A percentile compares a stretch with the other conserved stretches of the same genome.
phyloP scores from a whole-genome alignment of 2,329 filamentous ascomycete species.

The Aspergillus unguis region DNA sequence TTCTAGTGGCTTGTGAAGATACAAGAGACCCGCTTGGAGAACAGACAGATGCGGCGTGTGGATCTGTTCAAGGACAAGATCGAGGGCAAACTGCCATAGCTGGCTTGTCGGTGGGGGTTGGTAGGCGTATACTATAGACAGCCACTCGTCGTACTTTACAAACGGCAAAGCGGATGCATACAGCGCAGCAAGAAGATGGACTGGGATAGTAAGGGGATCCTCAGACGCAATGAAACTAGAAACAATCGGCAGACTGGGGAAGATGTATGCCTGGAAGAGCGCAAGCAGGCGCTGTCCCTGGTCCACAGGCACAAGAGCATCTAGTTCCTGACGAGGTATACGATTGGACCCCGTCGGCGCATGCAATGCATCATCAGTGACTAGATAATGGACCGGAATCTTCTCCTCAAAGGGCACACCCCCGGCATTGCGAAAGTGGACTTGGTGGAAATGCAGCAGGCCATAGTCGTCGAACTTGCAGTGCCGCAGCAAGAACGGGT shows the following conservation, averaged over 20 bases:
- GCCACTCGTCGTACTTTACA: conserved; percentile 28
- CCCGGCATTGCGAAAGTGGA: conserved; percentile 39
- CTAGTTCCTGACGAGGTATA: conserved; percentile 19
- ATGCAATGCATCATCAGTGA: conserved; percentile 19
- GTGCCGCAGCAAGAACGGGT: conserved; percentile 37
- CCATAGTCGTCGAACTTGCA: conserved; percentile 38
- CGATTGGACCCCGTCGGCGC: background rate
- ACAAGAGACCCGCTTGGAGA: conserved; percentile 32
- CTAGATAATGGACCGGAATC: conserved; percentile 35
- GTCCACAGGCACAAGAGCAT: conserved; percentile 21
- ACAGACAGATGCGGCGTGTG: conserved; percentile 32
- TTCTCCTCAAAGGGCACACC: conserved; percentile 34
- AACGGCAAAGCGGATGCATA: conserved; percentile 35
- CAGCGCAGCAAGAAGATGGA: conserved; percentile 31
- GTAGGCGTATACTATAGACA: conserved; percentile 30
- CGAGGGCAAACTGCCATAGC: conserved; percentile 32
- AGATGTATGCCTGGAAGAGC: conserved; percentile 30
- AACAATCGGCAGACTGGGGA: conserved; percentile 23
- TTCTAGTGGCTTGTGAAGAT: conserved; percentile 26
- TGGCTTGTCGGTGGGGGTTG: conserved; percentile 22
- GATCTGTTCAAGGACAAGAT: conserved; percentile 31
- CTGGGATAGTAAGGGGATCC: conserved; percentile 22
- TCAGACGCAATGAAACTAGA: conserved; percentile 19
- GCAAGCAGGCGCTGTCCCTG: conserved; percentile 24
- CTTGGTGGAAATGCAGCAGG: conserved; percentile 33